phyloP scores from a whole-genome alignment of 2,329 filamentous ascomycete species.

The Colletotrichum lupini region DNA sequence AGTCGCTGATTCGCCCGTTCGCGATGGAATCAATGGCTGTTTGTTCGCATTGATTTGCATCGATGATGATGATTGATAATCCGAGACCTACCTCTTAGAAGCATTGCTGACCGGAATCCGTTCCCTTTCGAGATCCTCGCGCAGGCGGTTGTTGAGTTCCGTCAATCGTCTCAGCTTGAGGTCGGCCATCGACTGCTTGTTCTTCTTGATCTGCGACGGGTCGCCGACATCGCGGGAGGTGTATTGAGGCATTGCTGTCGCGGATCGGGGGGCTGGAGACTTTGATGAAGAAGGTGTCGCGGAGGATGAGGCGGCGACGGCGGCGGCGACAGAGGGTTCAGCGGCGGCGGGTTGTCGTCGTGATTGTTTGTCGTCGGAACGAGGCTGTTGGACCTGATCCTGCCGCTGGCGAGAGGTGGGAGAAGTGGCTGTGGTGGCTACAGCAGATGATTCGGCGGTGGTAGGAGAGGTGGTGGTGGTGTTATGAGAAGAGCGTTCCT shows the following conservation, averaged over 20 bases:
- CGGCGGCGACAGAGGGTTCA: slow-evolving; percentile 5
- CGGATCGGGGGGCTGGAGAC: slow-evolving; percentile 36
- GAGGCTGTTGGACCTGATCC: slow-evolving; percentile 20
- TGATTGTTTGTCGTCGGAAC: slow-evolving; percentile 17
- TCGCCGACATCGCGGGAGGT: slow-evolving; percentile 75
- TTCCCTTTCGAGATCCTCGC: slow-evolving; percentile 95
- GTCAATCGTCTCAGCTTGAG: slow-evolving; percentile 96
- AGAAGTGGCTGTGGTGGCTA: slow-evolving; percentile 25
- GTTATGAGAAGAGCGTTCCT: slow-evolving; percentile 30
- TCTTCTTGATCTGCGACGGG: slow-evolving; percentile 81
- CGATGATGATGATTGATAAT: not conserved
- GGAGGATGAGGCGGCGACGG: slow-evolving; percentile 30
- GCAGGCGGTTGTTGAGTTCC: slow-evolving; percentile 94
- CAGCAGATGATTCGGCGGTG: slow-evolving; percentile 15
- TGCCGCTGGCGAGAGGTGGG: slow-evolving; percentile 29
- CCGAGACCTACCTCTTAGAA: slow-evolving; percentile 76
- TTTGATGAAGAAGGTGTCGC: slow-evolving; percentile 31
- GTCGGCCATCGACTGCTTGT: slow-evolving; percentile 99
- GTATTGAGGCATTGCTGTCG: slow-evolving; percentile 70
- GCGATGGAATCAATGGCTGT: not conserved
- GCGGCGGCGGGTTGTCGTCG: slow-evolving; percentile 24
- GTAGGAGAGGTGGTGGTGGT: slow-evolving; percentile 19
- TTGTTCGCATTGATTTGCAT: not conserved
- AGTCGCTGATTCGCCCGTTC: slow-evolving; percentile 3
- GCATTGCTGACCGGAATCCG: slow-evolving; percentile 96